Evolutionary conservation across 2,329 filamentous ascomycete genomes (phyloP), one percentile per base, ranked within the genome.

Genomic region (Paradendryphiella salina): DNA sequence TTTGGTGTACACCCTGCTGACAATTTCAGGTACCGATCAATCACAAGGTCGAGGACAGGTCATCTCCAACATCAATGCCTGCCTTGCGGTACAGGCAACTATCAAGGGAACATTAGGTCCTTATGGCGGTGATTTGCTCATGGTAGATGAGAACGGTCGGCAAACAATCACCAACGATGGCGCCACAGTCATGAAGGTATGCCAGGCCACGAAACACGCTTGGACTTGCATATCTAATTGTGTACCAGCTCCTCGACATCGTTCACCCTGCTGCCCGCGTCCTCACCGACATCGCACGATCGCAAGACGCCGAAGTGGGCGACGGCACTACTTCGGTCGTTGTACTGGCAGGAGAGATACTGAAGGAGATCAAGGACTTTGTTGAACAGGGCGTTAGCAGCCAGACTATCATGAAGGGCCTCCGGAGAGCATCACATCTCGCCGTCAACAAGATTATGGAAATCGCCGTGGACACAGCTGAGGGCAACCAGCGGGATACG

Each of bases 151-250:
- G 75, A 96, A 96, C 81, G 94, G 94, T 75, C 87, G 79, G 75
- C 91, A 96, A 79, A 99, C 94, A 47, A 97, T 99, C 73, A 99
- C 94, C 66, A 99, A 99, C 77, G 94, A 99, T 79, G 94, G 94
- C 71, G 94, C 94, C 40, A 99, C 94, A 42, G 94, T 97, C 56
- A 99, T 99, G 94, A 97, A 96, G 86, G 89, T 90, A 74, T 33
- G 29, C 20, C n/a, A 39, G 15, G 10, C 8, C 17, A 31, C 26
- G 4, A 37, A 18, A 1, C 5, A 14, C n/a, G 18, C 4, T 3
- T 0, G 6, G 1, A n/a, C 3, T 7, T 7, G 44, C 31, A 21
- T 5, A 17, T 36, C 52, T 61, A 33, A 68, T 41, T 7, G 17
- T 11, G 0, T n/a, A 18, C 41, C 8, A 94, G 90, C 88, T 99